Base-by-base conservation (phyloP, 2,329 filamentous ascomycete species). In the Penicillium sp. region DNA sequence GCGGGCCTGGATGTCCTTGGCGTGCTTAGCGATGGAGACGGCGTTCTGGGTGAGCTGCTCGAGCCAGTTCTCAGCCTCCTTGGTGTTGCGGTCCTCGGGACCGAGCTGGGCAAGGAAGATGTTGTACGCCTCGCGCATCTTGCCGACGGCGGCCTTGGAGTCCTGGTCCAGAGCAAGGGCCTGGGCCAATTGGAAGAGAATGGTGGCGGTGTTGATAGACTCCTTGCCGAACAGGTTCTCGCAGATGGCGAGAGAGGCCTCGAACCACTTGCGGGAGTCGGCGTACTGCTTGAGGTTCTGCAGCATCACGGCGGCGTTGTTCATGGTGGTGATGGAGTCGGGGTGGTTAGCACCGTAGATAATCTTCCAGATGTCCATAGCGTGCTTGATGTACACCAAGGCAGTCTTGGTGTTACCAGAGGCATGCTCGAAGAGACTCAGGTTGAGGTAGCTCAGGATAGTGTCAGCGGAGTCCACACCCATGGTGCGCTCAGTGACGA, bases 221-320 rank as follows among this genome's bases (percentile, higher is more conserved):
- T 91, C 84, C 73, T 90, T 88, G 68, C 94, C 94, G 61, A 93
- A 96, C 4, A 97, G 86, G 43, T 88, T 85, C 76, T 97, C 92
- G 73, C 92, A 97, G 58, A 97, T 88, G 42, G 85, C 83, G 48
- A 97, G 85, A 9, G 92, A 95, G 61, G 91, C 89, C 75, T 97
- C 94, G 70, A 99, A 99, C 94, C 94, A 99, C 59, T 93, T 82
- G 48, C 94, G 88, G 43, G 93, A 97, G 76, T 96, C 91, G 66
- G 93, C 88, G 79, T 96, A 99, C 57, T 90, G 87, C 81, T 97
- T 96, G 66, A 97, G 84, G 52, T 92, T 88, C 76, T 99, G 94
- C 55, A 99, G 86, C 94, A 99, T 99, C 56, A 99, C 94, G 7
- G 94, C 94, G 18, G 91, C 93, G 69, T 99, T 99, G 83, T 97